Base-by-base conservation (phyloP, 2,329 filamentous ascomycete genomes). In the Colletotrichum sp. region DNA sequence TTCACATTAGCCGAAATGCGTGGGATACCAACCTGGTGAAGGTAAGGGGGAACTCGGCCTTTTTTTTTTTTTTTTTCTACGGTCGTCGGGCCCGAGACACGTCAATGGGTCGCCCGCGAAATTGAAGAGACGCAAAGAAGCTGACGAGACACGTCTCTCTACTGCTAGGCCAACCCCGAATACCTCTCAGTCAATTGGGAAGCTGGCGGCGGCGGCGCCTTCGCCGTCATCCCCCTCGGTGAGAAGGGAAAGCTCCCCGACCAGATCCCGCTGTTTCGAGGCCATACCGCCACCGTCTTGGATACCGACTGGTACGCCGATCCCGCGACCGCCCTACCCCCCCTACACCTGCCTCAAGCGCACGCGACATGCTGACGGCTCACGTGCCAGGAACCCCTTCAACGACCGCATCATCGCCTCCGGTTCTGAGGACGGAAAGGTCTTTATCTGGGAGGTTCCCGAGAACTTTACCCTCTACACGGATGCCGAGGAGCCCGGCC, bases 11-110 rank as follows among this genome's bases (percentile, higher is more conserved):
- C 83, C 95, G 94, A 87, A 99, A 99, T 93, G 97, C 97, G 72
- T 99, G 97, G 97, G 97, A 99, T 86, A 98, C 96, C 82, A 99
- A 99, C 88, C 89, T 99, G 83, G 92, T 99, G 88, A 99, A 99
- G 94, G 96, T 98, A 86, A 85, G 90, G 69, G 34, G 69, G n/a
- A 13, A 30, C 30, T 26, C 6, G 18, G 6, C 38, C 2, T 34
- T 55, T 61, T 52, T 68, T 60, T 60, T 60, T 57, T 15, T 36
- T 60, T 58, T 60, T 48, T 15, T 36, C 16, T 43, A 43, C 34
- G 21, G 30, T 18, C 21, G 57, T 13, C 57, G 24, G 58, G 30
- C 48, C 58, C 48, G 64, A 74, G 73, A 75, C 70, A 73, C 60
- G n/a, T 36, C 52, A 57, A 68, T 21, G 57, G 70, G 73, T 13